Base-by-base conservation (phyloP, 2,329 filamentous ascomycete genomes). In the Calonectria henricotiae region DNA sequence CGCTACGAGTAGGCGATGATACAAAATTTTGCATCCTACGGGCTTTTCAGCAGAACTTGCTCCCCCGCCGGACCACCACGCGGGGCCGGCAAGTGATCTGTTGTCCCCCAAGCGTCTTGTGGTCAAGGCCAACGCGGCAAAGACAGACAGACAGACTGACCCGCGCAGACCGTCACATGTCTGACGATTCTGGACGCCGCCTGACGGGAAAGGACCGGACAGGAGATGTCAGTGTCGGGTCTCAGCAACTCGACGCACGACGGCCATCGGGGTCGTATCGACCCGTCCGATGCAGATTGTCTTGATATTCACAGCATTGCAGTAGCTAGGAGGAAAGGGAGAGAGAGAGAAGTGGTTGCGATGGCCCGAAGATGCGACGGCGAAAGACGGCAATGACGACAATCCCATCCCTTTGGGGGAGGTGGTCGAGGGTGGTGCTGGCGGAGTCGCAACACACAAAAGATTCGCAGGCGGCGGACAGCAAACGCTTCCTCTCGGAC, bases 211-310 rank as follows among this genome's bases (percentile, higher is more conserved):
- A 69, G 61, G 65, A 70, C 74, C 73, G 62, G 74, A 67, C 64
- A 73, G 63, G 67, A 76, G 70, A 77, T 69, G 65, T 63, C 46
- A 61, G 68, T 67, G 71, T 71, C 73, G 67, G 70, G 67, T 73
- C 67, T 73, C 66, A 72, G 74, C 46, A 71, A 68, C 71, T 71
- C 68, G 55, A 73, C 68, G 68, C 67, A 74, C 71, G 65, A 69
- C 58, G 63, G 73, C 71, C 74, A 62, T 71, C 62, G 70, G 61
- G 72, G 73, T 74, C 73, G 67, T 70, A 73, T 54, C 65, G 71
- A 71, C 73, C 76, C 62, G 74, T 69, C 71, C 74, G 75, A 69
- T 78, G 75, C 73, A 78, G 73, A 77, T 77, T 78, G 75, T 78
- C 76, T 78, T 75, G 75, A 75, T 78, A 73, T 76, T 74, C 63